A percentile compares a stretch with the other conserved stretches of the same genome.
These are phyloP conservation scores for Kodamaea derodonti DNA, from an alignment of 1,139 yeast genomes.

Conservation along the genomic window DNA sequence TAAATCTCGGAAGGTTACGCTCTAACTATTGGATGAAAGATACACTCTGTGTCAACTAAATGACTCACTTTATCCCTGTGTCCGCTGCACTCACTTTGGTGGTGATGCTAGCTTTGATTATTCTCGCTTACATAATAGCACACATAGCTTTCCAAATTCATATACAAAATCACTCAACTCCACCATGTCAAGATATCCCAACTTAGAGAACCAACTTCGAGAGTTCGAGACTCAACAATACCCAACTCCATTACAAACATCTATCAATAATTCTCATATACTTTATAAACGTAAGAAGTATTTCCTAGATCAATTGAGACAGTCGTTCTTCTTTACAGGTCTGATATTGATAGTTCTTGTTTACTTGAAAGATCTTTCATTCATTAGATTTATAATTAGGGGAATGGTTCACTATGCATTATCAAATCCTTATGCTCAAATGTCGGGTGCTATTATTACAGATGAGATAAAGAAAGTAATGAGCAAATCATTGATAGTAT, in stretches of 20 bases:
- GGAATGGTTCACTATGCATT: constrained; percentile 28
- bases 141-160: too few relatives aligned
- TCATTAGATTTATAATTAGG: constrained; percentile 24
- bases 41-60: too few relatives aligned
- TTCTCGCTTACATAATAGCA: too few relatives aligned
- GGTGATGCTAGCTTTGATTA: too few relatives aligned
- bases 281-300: constrained; percentile 38
- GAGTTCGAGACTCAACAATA: constrained; percentile 28
- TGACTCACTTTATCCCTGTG: too few relatives aligned
- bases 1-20: too few relatives aligned
- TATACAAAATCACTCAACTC: too few relatives aligned
- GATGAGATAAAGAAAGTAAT: constrained; percentile 28
- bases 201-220: constrained; percentile 20
- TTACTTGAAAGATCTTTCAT: constrained; percentile 36
- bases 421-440: constrained; percentile 19
- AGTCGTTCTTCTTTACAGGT: constrained; percentile 27
- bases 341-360: constrained; percentile 26
- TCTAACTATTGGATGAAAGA: too few relatives aligned
- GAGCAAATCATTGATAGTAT: constrained; percentile 25
- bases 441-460: constrained; percentile 13
- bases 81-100: too few relatives aligned
- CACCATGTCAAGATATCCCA: constrained; percentile 1
- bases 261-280: constrained; percentile 30
- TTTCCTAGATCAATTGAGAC: constrained; percentile 34
- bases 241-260: constrained; percentile 39